These are phyloP conservation scores for Suhomyces pyralidae DNA, from an alignment of 805 yeast genomes.

Conservation along the genomic window DNA sequence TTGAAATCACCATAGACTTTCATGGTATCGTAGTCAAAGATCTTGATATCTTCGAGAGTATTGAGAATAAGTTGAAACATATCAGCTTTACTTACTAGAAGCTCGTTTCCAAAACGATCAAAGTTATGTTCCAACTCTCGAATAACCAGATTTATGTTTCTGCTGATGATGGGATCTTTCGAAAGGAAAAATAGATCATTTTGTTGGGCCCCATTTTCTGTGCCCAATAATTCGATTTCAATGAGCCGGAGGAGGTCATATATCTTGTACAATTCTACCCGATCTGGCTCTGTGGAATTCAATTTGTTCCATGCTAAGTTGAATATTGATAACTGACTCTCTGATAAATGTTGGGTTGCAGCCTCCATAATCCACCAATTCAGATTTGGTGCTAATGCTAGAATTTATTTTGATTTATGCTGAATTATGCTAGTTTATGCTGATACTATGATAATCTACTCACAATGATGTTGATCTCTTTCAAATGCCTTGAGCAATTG, in stretches of 20 bases:
- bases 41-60: constrained; percentile 16
- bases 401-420: background rate
- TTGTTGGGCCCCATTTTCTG: background rate
- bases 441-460: background rate
- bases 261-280: constrained; percentile 1
- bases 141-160: constrained; percentile 2
- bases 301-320: constrained; percentile 7
- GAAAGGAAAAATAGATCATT: constrained; percentile 3
- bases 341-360: constrained; percentile 1
- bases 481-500: background rate
- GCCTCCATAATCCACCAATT: background rate
- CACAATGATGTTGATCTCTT: background rate
- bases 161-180: constrained; percentile 5
- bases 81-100: constrained; percentile 9
- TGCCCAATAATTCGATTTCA: constrained; percentile 8
- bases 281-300: constrained; percentile 1
- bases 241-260: constrained; percentile 7
- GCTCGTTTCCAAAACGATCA: constrained; percentile 4
- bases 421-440: background rate
- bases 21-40: constrained; percentile 13
- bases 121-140: constrained; percentile 7
- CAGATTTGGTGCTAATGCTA: background rate
- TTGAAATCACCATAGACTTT: constrained; percentile 15
- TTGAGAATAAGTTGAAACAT: constrained; percentile 13
- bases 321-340: constrained; percentile 6